Evolutionary conservation across 768 basidiomycete genomes (phyloP).

Genomic region (Suillus luteus): DNA sequence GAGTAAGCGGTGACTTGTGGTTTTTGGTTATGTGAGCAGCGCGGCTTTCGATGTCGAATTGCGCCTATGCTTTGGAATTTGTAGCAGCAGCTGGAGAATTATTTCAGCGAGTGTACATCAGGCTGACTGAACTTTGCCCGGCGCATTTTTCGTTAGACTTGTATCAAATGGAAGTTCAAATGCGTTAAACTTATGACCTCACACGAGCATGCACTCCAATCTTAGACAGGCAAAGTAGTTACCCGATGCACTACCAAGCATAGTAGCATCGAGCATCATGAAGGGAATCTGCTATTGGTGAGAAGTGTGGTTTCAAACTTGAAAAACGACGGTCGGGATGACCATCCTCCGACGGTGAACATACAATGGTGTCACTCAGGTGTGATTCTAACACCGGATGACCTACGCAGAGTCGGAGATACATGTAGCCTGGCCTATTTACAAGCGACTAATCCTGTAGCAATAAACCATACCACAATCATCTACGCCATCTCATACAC

Average conservation of each 20-base stretch:
- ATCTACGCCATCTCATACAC: too few species aligned
- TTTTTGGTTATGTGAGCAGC: not conserved
- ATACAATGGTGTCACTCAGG: too few species aligned
- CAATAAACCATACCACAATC: too few species aligned
- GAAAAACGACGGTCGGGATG: too few species aligned
- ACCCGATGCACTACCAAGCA: not conserved
- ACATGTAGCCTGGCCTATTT: too few species aligned
- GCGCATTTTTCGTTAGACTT: not conserved
- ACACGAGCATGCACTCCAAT: not conserved
- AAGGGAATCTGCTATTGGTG: not conserved
- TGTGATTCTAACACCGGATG: too few species aligned
- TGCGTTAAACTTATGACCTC: too few species aligned
- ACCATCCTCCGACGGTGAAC: too few species aligned
- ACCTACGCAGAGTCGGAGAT: too few species aligned
- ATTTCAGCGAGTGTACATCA: not conserved
- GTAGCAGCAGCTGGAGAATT: not conserved
- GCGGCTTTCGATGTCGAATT: not conserved
- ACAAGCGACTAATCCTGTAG: too few species aligned
- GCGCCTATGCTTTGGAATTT: not conserved
- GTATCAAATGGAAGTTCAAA: not conserved
- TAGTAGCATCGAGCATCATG: not conserved
- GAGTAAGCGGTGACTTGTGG: constrained; percentile 6
- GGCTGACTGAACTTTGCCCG: not conserved
- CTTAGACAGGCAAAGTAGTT: not conserved
- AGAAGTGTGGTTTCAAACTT: not conserved